These are phyloP conservation scores for Eremothecium gossypii DNA, from an alignment of 1,139 yeast genomes.

Conservation along the genomic window DNA sequence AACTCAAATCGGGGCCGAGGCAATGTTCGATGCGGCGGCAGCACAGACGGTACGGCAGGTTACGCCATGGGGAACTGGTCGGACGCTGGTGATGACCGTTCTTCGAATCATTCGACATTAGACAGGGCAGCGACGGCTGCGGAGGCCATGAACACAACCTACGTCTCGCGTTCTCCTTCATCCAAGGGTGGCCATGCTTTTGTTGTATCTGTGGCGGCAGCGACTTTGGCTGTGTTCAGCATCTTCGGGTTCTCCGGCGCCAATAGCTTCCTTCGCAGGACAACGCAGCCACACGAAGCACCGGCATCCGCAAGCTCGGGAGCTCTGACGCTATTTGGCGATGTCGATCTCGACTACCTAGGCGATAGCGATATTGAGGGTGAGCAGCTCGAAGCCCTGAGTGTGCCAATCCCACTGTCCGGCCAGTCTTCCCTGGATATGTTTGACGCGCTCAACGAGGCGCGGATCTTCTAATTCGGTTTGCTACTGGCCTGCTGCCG, in stretches of 20 bases:
- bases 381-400: not conserved
- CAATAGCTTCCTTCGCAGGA: too few relatives aligned
- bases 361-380: slow-evolving; percentile 1
- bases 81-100: too few relatives aligned
- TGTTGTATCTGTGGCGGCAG: slow-evolving; percentile 1
- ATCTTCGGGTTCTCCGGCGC: not conserved
- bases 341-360: not conserved
- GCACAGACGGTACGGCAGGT: too few relatives aligned
- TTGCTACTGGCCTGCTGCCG: too few relatives aligned
- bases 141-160: not conserved
- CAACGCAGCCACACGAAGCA: too few relatives aligned
- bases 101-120: too few relatives aligned
- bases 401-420: not conserved
- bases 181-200: not conserved
- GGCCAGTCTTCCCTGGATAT: not conserved
- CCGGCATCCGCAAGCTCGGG: too few relatives aligned
- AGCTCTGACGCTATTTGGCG: not conserved
- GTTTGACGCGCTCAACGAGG: too few relatives aligned
- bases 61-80: too few relatives aligned
- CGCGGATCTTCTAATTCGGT: too few relatives aligned
- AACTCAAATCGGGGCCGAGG: too few relatives aligned
- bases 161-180: slow-evolving; percentile 1
- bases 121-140: not conserved
- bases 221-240: slow-evolving; percentile 1
- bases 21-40: too few relatives aligned